Base-by-base conservation (phyloP, 257 asterid species). In the Catharanthus roseus region DNA sequence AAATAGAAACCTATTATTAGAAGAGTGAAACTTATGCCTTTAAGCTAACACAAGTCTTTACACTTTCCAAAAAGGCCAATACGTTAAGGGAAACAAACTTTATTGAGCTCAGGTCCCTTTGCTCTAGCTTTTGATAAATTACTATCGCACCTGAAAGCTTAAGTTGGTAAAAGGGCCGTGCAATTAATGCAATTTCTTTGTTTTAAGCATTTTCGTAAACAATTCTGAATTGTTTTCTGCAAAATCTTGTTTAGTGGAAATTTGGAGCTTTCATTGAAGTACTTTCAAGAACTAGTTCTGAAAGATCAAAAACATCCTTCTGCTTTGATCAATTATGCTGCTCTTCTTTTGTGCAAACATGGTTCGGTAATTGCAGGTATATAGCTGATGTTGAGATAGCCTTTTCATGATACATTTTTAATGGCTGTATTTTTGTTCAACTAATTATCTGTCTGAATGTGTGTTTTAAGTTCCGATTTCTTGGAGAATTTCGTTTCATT, bases 301-400 rank as follows among this genome's bases (percentile, higher is more conserved):
- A 89, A 89, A 85, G 99, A 91, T 82, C 99, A 88, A 70, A 88
- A 95, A 70, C 99, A 91, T 77, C 97, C 99, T 45, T 89, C 95
- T 11, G 91, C 99, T 70, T 85, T 95, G 76, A 82, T 82, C 77
- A 95, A 91, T 84, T 95, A 89, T 82, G 90, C 96, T 64, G 90
- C 99, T 77, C 74, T 89, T 70, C 93, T 89, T 74, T 84, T 91
- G 77, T 86, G 88, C 78, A 89, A 80, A 85, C 75, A 82, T 86
- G 99, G 99, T 75, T 82, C 95, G 39, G 84, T 84, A 82, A 73
- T 85, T 42, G 84, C 96, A 79, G 99, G 99, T 88, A 86, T 49
- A 50, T 11, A 33, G 36, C 38, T 21, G 39, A 41, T 3, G 5
- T 12, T 47, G 3, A 21, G 21, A 47, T 47, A 47, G 53, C 21